Evolutionary conservation across 805 yeast genomes (phyloP).

Genomic region (Kodamaea fukazawae): DNA sequence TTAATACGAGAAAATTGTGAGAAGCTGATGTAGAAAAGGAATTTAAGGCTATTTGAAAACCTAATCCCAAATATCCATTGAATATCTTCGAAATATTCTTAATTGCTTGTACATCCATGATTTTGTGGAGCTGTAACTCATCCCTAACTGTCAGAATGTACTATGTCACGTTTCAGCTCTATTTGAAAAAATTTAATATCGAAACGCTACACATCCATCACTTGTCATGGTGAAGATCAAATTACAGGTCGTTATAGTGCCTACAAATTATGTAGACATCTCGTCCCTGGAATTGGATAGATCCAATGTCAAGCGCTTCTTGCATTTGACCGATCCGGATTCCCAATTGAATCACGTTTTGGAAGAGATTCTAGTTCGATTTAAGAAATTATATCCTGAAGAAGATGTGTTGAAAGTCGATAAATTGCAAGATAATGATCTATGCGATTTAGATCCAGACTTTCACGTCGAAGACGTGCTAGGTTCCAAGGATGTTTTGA

Average conservation of each 20-base stretch:
- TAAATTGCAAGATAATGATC: constrained; percentile 63
- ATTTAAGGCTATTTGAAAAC: too few species aligned
- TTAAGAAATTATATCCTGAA: constrained; percentile 62
- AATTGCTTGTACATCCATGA: too few species aligned
- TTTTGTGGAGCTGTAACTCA: too few species aligned
- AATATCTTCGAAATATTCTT: too few species aligned
- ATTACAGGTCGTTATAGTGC: constrained; percentile 38
- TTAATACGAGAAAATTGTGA: too few species aligned
- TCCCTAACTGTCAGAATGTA: too few species aligned
- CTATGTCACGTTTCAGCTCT: too few species aligned
- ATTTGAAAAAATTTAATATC: not conserved
- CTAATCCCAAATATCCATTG: too few species aligned
- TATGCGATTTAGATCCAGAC: constrained; percentile 80
- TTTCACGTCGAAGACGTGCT: constrained; percentile 65
- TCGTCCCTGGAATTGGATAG: constrained; percentile 21
- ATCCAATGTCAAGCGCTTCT: constrained; percentile 44
- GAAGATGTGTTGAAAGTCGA: constrained; percentile 53
- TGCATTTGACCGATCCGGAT: constrained; percentile 56
- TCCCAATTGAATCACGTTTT: constrained; percentile 49
- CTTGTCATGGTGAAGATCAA: constrained; percentile 24
- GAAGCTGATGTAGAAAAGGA: too few species aligned
- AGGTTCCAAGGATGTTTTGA: constrained; percentile 30
- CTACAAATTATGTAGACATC: constrained; percentile 19
- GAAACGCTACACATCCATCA: too few species aligned
- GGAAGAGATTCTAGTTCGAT: constrained; percentile 53